Conservation (phyloP, 2,329 filamentous ascomycete species). For the Passalora sequoiae region DNA sequence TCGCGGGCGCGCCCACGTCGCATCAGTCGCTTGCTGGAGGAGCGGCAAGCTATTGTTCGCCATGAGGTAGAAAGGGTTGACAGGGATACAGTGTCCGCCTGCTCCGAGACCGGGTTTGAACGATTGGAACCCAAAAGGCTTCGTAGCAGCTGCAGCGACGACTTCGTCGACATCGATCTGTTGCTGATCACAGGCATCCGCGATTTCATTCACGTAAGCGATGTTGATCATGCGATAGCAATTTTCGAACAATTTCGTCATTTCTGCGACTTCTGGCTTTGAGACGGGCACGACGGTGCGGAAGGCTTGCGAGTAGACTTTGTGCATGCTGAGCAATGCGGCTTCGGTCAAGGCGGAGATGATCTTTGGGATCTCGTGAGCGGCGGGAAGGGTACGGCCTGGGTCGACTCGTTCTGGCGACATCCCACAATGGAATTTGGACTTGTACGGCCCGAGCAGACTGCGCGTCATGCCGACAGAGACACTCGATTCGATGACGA, state of each 20-base stretch:
- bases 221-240: conserved; percentile 21
- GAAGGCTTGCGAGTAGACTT: conserved; percentile 9
- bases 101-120: conserved; percentile 48
- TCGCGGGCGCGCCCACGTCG: conserved; percentile 42
- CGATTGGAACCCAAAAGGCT: conserved; percentile 47
- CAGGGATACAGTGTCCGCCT: conserved; percentile 53
- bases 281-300: conserved; percentile 8
- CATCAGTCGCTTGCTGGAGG: conserved; percentile 42
- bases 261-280: conserved; percentile 10
- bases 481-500: conserved; percentile 11
- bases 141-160: conserved; percentile 15
- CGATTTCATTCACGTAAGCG: conserved; percentile 23
- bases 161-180: conserved; percentile 19
- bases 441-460: conserved; percentile 3
- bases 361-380: conserved; percentile 10
- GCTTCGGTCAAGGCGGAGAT: conserved; percentile 7
- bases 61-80: conserved; percentile 53
- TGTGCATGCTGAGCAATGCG: conserved; percentile 4
- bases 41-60: conserved; percentile 44
- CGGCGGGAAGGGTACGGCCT: conserved; percentile 6
- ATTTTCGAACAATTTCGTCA: conserved; percentile 14
- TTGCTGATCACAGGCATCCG: conserved; percentile 15
- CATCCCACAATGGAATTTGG: conserved; percentile 9
- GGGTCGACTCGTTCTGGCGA: conserved; percentile 12
- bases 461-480: conserved; percentile 12